phyloP scores from a whole-genome alignment of 2,329 filamentous ascomycete species.

The Botrytis squamosa region DNA sequence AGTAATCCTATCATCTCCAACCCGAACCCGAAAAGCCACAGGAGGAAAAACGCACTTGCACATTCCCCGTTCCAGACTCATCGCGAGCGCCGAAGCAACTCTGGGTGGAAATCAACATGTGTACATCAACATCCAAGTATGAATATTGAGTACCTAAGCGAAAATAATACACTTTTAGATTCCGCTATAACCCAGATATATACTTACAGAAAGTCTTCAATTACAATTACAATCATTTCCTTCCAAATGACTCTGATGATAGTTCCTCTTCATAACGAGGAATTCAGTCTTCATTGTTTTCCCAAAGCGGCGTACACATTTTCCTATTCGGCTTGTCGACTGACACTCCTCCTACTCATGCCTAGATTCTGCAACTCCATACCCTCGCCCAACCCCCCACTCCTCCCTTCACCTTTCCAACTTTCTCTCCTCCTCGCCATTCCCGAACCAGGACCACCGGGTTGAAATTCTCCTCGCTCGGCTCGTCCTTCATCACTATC shows the following conservation, averaged over 20 bases:
- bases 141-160: too few species aligned
- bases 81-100: too few species aligned
- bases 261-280: neutral
- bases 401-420: constrained; percentile 27
- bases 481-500: constrained; percentile 28
- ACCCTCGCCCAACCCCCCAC: constrained; percentile 23
- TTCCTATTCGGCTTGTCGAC: constrained; percentile 29
- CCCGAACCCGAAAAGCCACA: too few species aligned
- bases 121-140: too few species aligned
- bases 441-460: neutral
- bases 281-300: neutral
- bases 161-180: neutral
- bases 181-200: neutral
- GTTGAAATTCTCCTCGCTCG: constrained; percentile 31
- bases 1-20: too few species aligned
- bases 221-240: neutral
- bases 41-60: too few species aligned
- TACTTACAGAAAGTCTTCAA: neutral
- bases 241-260: neutral
- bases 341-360: constrained; percentile 33
- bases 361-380: constrained; percentile 27
- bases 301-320: neutral
- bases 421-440: constrained; percentile 17
- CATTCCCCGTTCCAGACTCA: too few species aligned
- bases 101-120: too few species aligned